phyloP scores from a whole-genome alignment of 768 basidiomycete genomes.

The Artomyces pyxidatus region DNA sequence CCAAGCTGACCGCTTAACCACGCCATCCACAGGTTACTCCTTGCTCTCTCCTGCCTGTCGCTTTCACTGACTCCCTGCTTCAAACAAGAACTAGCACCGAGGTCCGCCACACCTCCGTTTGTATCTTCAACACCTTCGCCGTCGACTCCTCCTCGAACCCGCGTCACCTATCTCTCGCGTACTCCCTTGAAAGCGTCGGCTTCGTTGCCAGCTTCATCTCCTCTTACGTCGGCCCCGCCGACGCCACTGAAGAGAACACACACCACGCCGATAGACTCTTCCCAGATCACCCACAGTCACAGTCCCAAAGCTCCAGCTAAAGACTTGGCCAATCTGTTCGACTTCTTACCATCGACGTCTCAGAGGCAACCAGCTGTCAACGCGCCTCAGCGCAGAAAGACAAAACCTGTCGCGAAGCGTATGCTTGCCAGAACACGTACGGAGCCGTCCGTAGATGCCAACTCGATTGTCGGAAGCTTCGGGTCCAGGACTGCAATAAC shows the following conservation, averaged over 20 bases:
- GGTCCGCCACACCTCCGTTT: too few species aligned
- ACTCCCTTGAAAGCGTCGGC: conserved; percentile 12
- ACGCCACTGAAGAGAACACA: conserved; percentile 2
- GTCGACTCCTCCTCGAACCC: conserved; percentile 4
- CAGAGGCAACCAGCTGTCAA: neutral
- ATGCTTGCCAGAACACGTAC: conserved; percentile 69
- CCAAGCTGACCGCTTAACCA: too few species aligned
- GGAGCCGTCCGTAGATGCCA: conserved; percentile 38
- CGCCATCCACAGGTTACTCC: too few species aligned
- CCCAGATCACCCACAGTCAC: conserved; percentile 1
- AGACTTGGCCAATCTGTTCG: conserved; percentile 41
- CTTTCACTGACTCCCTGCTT: too few species aligned
- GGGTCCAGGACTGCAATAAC: conserved; percentile 17
- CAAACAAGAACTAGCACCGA: too few species aligned
- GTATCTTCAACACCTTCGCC: neutral
- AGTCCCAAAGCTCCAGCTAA: conserved; percentile 22
- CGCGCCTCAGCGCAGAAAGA: conserved; percentile 9
- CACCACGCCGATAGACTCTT: conserved; percentile 3
- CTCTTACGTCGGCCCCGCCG: conserved; percentile 10
- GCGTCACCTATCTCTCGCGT: conserved; percentile 4
- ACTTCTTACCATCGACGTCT: conserved; percentile 22
- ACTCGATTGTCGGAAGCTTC: conserved; percentile 21
- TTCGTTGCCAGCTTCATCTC: conserved; percentile 7
- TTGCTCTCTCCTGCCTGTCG: too few species aligned
- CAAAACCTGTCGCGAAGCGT: conserved; percentile 45